phyloP scores from a whole-genome alignment of 306 rosid species.

The Pyrus betulifolia region DNA sequence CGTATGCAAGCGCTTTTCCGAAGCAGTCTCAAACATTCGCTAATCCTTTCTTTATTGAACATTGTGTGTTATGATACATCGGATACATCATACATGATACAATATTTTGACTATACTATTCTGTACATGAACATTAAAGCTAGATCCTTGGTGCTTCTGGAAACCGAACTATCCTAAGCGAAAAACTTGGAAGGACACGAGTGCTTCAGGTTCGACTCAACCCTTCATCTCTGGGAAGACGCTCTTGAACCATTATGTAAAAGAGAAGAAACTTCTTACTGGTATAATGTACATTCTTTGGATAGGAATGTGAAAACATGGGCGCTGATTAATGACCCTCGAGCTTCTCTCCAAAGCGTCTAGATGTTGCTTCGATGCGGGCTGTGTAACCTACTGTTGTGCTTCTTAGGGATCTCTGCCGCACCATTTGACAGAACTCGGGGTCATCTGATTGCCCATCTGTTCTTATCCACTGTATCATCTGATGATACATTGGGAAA shows the following conservation, averaged over 20 bases:
- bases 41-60: not conserved
- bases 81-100: not conserved
- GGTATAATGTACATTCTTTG: slow-evolving; percentile 29
- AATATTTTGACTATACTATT: not conserved
- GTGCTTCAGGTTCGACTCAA: not conserved
- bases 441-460: slow-evolving; percentile 76
- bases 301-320: not conserved
- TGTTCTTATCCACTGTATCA: slow-evolving; percentile 77
- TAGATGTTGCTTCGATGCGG: slow-evolving; percentile 68
- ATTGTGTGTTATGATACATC: not conserved
- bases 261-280: slow-evolving; percentile 18
- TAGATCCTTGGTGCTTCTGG: not conserved
- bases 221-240: not conserved
- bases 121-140: not conserved
- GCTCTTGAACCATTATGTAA: slow-evolving; percentile 14
- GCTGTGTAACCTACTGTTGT: slow-evolving; percentile 89
- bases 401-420: slow-evolving; percentile 63
- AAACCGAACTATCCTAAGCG: not conserved
- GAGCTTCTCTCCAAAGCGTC: slow-evolving; percentile 35
- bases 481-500: slow-evolving; percentile 81
- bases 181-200: slow-evolving; percentile 1
- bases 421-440: slow-evolving; percentile 63
- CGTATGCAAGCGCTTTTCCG: not conserved
- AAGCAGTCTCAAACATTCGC: not conserved
- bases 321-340: not conserved